Evolutionary conservation across 495 filamentous ascomycete genomes (phyloP).

Genomic region (Alectoria sarmentosa): DNA sequence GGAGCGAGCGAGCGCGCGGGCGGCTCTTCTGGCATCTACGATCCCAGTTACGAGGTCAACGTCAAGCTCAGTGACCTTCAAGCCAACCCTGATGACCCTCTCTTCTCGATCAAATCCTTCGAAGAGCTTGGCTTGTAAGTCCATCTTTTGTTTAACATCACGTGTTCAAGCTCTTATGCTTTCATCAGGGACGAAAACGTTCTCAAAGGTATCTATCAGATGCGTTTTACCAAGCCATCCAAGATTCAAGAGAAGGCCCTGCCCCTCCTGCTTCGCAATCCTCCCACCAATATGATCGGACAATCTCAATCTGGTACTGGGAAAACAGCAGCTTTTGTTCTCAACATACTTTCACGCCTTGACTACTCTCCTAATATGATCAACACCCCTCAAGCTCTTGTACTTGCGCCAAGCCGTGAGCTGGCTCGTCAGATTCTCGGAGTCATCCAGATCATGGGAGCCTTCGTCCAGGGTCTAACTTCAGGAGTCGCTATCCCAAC

Average conservation of each 20-base stretch:
- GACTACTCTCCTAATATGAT: slow-evolving; percentile 53
- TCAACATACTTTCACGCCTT: slow-evolving; percentile 81
- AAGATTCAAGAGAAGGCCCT: slow-evolving; percentile 95
- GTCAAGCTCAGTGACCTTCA: slow-evolving; percentile 89
- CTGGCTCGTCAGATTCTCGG: slow-evolving; percentile 88
- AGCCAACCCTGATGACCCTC: slow-evolving; percentile 74
- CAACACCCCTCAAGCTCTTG: slow-evolving; percentile 71
- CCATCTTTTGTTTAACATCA: not conserved
- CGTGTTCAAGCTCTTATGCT: slow-evolving; percentile 2
- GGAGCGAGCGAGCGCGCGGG: slow-evolving; percentile 39
- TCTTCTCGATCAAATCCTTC: slow-evolving; percentile 78
- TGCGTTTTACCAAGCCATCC: slow-evolving; percentile 91
- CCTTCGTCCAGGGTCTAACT: slow-evolving; percentile 63
- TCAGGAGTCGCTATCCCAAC: slow-evolving; percentile 77
- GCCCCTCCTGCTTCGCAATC: slow-evolving; percentile 75
- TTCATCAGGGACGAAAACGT: slow-evolving; percentile 41
- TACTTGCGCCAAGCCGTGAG: slow-evolving; percentile 89
- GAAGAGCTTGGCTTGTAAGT: slow-evolving; percentile 80
- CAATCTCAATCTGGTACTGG: slow-evolving; percentile 98
- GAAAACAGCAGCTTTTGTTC: slow-evolving; percentile 93
- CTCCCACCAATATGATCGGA: slow-evolving; percentile 85
- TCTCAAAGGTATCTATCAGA: slow-evolving; percentile 57
- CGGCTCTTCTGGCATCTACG: slow-evolving; percentile 53
- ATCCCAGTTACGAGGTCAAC: slow-evolving; percentile 73
- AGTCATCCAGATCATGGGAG: slow-evolving; percentile 73